Base-by-base conservation (phyloP, 768 basidiomycete species). In the Collybiopsis luxurians region DNA sequence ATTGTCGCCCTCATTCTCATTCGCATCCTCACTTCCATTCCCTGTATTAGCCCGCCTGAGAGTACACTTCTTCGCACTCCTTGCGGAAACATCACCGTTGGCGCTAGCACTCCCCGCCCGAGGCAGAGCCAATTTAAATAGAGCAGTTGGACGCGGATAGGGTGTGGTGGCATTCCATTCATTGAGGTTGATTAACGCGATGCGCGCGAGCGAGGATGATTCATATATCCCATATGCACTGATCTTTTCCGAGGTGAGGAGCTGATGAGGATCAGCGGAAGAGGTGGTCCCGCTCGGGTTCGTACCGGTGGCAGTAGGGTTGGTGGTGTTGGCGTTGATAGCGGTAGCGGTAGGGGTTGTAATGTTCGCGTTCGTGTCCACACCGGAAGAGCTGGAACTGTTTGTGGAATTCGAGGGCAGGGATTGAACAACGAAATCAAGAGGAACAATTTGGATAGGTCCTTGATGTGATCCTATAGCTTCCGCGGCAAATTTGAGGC, bases 401-500 rank as follows among this genome's bases (percentile, higher is more conserved):
- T 21, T 34, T 7, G 17, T 34, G 30, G n/a, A n/a, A n/a, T n/a
- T n/a, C n/a, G n/a, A n/a, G n/a, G n/a, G n/a, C n/a, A n/a, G n/a
- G n/a, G n/a, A n/a, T n/a, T n/a, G n/a, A n/a, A 23, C 48, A 11
- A 49, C 19, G 12, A 49, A 23, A 30, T 53, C 24, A 5, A 53
- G 36, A 13, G 51, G 38, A 27, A 17, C 24, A 31, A 53, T 53
- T 42, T 53, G 51, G 23, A 31, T 53, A 40, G 51, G 24, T 17
- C 51, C 51, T 42, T 53, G 51, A 43, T 53, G 51, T 24, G 36
- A 40, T 3, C 51, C 51, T 4, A 53, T 39, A 17, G 51, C 38
- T 42, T 53, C 51, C n/a, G 51, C 51, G 24, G 51, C 51, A 17
- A 53, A 39, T 38, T 53, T 53, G 7, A 53, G 51, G 12, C 51